These are phyloP conservation scores for Rossbeevera mucosa DNA, from an alignment of 768 basidiomycete species.

Conservation along the genomic window DNA sequence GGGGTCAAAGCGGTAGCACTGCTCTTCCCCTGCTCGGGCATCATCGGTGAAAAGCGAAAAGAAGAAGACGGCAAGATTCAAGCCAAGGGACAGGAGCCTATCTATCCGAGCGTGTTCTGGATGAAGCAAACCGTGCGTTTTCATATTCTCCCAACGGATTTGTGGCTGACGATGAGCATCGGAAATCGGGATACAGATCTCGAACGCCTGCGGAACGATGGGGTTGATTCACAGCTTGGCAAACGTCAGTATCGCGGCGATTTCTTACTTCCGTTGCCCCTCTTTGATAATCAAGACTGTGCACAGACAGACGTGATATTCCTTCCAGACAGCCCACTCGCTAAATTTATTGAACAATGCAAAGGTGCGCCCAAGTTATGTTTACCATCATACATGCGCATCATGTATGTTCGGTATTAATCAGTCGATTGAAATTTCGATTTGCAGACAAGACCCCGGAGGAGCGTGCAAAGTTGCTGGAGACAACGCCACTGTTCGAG, in stretches of 20 bases:
- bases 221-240: slow-evolving; percentile 77
- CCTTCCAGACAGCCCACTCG: slow-evolving; percentile 53
- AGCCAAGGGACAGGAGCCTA: slow-evolving; percentile 38
- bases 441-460: slow-evolving; percentile 57
- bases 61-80: slow-evolving; percentile 58
- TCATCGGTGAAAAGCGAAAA: slow-evolving; percentile 45
- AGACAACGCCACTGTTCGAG: slow-evolving; percentile 71
- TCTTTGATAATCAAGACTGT: background rate
- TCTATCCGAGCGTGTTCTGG: slow-evolving; percentile 72
- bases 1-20: slow-evolving; percentile 83
- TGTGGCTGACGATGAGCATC: background rate
- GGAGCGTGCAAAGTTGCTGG: slow-evolving; percentile 72
- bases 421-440: background rate
- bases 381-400: background rate
- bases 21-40: slow-evolving; percentile 69
- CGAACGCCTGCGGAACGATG: slow-evolving; percentile 87
- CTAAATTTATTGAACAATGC: slow-evolving; percentile 62
- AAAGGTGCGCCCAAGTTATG: slow-evolving; percentile 38
- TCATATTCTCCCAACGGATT: background rate
- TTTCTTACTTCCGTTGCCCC: slow-evolving; percentile 5
- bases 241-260: slow-evolving; percentile 50
- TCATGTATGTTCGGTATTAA: background rate
- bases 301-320: slow-evolving; percentile 54
- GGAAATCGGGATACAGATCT: slow-evolving; percentile 43
- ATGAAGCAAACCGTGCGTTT: slow-evolving; percentile 82